A percentile compares a stretch with the other conserved stretches of the same genome.
These are phyloP conservation scores for Aspergillus brunneoviolaceus DNA, from an alignment of 2,329 filamentous ascomycete genomes.

Conservation along the genomic window DNA sequence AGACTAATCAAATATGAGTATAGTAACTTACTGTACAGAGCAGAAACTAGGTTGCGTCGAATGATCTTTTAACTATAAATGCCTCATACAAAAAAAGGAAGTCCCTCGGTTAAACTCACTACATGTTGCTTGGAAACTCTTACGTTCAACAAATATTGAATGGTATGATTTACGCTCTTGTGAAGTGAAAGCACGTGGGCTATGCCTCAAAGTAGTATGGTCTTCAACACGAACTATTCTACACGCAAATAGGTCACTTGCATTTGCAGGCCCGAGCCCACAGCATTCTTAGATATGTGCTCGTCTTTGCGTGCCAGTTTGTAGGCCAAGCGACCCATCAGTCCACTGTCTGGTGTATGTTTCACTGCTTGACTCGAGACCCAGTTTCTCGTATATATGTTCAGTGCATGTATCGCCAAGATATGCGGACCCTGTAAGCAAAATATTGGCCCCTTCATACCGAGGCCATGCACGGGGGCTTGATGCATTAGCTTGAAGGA, in stretches of 20 bases:
- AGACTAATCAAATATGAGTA: background rate
- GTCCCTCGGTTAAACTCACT: background rate
- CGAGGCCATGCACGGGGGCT: background rate
- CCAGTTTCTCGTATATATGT: too few relatives aligned
- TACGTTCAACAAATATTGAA: background rate
- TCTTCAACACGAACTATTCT: background rate
- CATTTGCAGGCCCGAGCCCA: background rate
- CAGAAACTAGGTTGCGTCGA: background rate
- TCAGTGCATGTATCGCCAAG: too few relatives aligned
- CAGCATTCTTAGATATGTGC: background rate
- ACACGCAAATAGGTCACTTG: background rate
- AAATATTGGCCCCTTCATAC: too few relatives aligned
- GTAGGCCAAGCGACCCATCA: background rate
- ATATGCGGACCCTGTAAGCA: too few relatives aligned
- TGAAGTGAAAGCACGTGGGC: background rate
- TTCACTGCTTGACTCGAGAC: too few relatives aligned
- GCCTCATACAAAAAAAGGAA: background rate
- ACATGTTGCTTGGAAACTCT: background rate
- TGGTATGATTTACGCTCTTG: background rate
- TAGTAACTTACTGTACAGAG: background rate
- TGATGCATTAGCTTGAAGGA: background rate
- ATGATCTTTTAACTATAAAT: background rate
- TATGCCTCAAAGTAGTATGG: background rate
- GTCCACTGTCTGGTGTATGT: too few relatives aligned
- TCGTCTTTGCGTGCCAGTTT: background rate